Conservation (phyloP, 345 rosid species). For the Citrus sp. region DNA sequence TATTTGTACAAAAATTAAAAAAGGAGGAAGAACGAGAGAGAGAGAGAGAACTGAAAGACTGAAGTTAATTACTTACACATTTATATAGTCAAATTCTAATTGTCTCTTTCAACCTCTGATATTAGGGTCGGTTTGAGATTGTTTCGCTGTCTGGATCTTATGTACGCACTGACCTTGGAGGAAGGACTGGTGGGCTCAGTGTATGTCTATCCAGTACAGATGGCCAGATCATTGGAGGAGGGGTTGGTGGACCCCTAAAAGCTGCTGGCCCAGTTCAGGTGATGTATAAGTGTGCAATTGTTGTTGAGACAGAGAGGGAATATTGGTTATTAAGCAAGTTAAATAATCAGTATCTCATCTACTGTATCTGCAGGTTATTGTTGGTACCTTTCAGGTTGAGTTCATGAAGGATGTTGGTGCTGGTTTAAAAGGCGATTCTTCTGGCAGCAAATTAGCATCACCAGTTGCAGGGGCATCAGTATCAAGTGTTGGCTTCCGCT, state of each 20-base stretch:
- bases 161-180: slow-evolving; percentile 67
- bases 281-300: not conserved
- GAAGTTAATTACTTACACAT: not conserved
- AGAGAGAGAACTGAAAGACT: not conserved
- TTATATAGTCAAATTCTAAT: not conserved
- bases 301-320: not conserved
- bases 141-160: slow-evolving; percentile 83
- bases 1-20: not conserved
- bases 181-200: slow-evolving; percentile 84
- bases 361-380: slow-evolving; percentile 49
- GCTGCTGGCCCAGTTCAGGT: slow-evolving; percentile 98
- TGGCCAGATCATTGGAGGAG: slow-evolving; percentile 94
- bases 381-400: slow-evolving; percentile 62
- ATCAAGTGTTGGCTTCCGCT: slow-evolving; percentile 38
- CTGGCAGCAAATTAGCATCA: slow-evolving; percentile 50
- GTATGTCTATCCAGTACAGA: slow-evolving; percentile 64
- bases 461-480: slow-evolving; percentile 45
- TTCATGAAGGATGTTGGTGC: slow-evolving; percentile 41
- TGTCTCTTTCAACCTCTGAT: slow-evolving; percentile 15
- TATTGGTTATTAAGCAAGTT: not conserved
- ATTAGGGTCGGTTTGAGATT: slow-evolving; percentile 86
- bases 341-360: not conserved
- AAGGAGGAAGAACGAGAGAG: not conserved
- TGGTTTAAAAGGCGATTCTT: slow-evolving; percentile 47
- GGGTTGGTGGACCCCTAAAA: slow-evolving; percentile 72